Percentiles rank a stretch among this genome's conserved stretches.
phyloP scores from a whole-genome alignment of 768 basidiomycete species.

The Pleurotus salmoneostramineus region DNA sequence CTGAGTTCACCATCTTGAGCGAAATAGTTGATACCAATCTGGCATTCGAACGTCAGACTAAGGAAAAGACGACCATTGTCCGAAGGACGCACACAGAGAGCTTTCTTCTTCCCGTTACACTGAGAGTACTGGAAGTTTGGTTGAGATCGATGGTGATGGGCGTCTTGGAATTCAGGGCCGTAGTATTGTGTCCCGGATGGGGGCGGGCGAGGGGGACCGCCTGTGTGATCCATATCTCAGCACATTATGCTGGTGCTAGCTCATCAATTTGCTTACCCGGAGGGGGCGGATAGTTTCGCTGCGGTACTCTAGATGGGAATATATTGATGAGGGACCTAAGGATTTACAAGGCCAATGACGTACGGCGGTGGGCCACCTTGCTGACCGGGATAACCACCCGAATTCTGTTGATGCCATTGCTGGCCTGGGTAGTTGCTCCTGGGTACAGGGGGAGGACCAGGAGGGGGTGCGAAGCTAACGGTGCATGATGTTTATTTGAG shows the following conservation, averaged over 20 bases:
- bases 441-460: conserved; percentile 25
- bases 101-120: conserved; percentile 85
- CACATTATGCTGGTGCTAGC: neutral
- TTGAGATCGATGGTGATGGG: conserved; percentile 43
- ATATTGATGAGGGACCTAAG: conserved; percentile 1
- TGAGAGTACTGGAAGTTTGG: conserved; percentile 85
- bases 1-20: conserved; percentile 62
- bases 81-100: conserved; percentile 63
- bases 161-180: conserved; percentile 51
- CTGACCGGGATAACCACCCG: conserved; percentile 24
- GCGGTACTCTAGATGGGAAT: conserved; percentile 8
- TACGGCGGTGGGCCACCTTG: conserved; percentile 16
- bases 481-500: no score
- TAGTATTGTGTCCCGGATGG: conserved; percentile 58
- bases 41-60: neutral
- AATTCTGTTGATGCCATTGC: conserved; percentile 29
- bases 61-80: neutral
- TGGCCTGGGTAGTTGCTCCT: conserved; percentile 38
- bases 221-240: conserved; percentile 10
- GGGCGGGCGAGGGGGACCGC: conserved; percentile 46
- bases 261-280: conserved; percentile 11
- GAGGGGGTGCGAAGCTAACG: conserved; percentile 18
- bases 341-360: conserved; percentile 6
- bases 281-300: conserved; percentile 18
- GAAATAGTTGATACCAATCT: conserved; percentile 91